Percentiles rank a stretch among this genome's conserved stretches.
Evolutionary conservation across 2,329 filamentous ascomycete genomes (phyloP).

Genomic region (Hymenoscyphus repandus): DNA sequence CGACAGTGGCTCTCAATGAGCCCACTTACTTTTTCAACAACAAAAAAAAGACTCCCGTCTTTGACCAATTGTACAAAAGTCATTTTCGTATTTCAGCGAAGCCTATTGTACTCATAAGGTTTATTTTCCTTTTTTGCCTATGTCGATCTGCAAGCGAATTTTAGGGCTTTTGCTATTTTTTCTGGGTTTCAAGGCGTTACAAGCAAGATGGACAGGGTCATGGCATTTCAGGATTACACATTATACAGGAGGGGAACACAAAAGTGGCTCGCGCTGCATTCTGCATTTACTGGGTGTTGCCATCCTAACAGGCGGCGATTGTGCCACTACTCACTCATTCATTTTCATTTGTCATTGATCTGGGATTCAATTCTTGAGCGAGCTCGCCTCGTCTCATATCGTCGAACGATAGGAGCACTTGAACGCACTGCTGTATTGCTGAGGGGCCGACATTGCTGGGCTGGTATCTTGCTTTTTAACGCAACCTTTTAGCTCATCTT

Average conservation of each 20-base stretch:
- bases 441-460: too few relatives aligned
- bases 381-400: constrained; percentile 2
- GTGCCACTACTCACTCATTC: constrained; percentile 15
- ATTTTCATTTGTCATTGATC: constrained; percentile 15
- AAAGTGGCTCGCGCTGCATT: constrained; percentile 32
- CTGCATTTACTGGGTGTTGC: constrained; percentile 18
- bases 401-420: too few relatives aligned
- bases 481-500: too few relatives aligned
- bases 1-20: constrained; percentile 18
- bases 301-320: constrained; percentile 3
- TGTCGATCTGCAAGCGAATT: constrained; percentile 11
- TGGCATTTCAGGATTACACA: constrained; percentile 22
- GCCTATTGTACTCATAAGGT: constrained; percentile 18
- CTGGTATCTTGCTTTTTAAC: too few relatives aligned
- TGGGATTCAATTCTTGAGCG: constrained; percentile 1
- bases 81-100: constrained; percentile 16
- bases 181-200: constrained; percentile 19
- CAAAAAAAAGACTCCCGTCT: constrained; percentile 14
- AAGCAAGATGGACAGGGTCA: constrained; percentile 20
- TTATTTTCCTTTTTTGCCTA: constrained; percentile 22
- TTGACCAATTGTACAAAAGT: constrained; percentile 17
- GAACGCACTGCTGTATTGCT: too few relatives aligned
- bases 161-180: constrained; percentile 3
- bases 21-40: constrained; percentile 16
- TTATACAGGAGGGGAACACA: constrained; percentile 28